Base-by-base conservation (phyloP, 371 early-diverging fungal genomes). In the Actinomortierella ambigua region DNA sequence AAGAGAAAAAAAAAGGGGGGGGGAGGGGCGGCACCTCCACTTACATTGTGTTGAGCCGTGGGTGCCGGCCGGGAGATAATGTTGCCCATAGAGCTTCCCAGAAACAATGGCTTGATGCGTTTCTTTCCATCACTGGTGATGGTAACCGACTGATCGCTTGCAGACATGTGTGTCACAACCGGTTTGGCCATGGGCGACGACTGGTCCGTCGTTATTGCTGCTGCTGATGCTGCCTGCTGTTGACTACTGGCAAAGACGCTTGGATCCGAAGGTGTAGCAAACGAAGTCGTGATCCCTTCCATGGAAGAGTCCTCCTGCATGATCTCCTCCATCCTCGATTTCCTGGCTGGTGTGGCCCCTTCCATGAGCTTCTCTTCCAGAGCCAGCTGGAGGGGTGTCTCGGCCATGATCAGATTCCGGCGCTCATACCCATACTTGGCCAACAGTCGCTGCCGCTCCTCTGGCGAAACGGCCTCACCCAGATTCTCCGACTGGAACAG, bases 71-170 rank as follows among this genome's bases (percentile, higher is more conserved):
- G 34, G 11, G 34, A 34, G 4, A 34, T 34, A 34, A 34, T 34
- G 34, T 34, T 22, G 9, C 71, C 62, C 65, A 71, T 71, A 15
- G 65, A 65, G 58, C 77, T 81, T 29, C 81, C 78, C 34, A 91
- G 57, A 48, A 87, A 82, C 15, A 86, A 78, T 3, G 95, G 95
- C 55, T 86, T 86, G 41, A 95, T 93, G 22, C 95, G 77, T 50
- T 87, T 88, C 75, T 90, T 88, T 0, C 95, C 95, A 62, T 91
- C 90, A 44, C 86, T 87, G 6, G 85, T 86, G 27, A 87, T 77
- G 0, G 92, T 85, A 15, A 90, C 84, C 18, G 75, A 82, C 68
- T 93, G 93, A 27, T 71, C 61, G n/a, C 62, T 53, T 9, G 61
- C 68, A n/a, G 76, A 63, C 8, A 68, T 61, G 2, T 76, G 69